A percentile compares a stretch with the other conserved stretches of the same genome.
These are phyloP conservation scores for Isabelozyma gotoi DNA, from an alignment of 805 yeast species.

Conservation along the genomic window DNA sequence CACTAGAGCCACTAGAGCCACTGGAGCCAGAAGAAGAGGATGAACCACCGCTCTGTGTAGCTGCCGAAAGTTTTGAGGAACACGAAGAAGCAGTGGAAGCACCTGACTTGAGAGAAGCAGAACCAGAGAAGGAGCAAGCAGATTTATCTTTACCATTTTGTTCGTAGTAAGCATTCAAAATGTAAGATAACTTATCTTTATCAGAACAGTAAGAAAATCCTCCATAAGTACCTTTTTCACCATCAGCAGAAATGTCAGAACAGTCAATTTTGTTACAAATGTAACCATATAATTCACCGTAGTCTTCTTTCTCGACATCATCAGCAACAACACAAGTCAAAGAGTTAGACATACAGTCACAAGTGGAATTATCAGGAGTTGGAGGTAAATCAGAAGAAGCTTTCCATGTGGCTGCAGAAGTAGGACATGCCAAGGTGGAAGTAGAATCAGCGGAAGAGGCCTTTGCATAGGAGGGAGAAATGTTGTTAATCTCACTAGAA, in stretches of 20 bases:
- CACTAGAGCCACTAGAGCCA: slow-evolving; percentile 19
- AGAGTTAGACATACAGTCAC: slow-evolving; percentile 61
- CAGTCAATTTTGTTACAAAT: slow-evolving; percentile 64
- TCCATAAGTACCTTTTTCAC: slow-evolving; percentile 68
- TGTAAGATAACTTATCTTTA: slow-evolving; percentile 64
- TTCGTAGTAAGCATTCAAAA: slow-evolving; percentile 61
- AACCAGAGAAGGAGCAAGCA: slow-evolving; percentile 72
- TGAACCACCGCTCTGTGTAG: slow-evolving; percentile 12
- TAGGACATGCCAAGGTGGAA: slow-evolving; percentile 59
- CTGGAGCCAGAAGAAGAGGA: slow-evolving; percentile 10
- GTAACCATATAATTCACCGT: slow-evolving; percentile 54
- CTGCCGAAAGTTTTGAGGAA: slow-evolving; percentile 19
- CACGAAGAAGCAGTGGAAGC: slow-evolving; percentile 33
- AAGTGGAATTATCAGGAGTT: slow-evolving; percentile 64
- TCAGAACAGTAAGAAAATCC: slow-evolving; percentile 69
- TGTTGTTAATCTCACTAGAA: slow-evolving; percentile 32
- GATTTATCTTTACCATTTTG: slow-evolving; percentile 39
- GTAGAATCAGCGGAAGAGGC: slow-evolving; percentile 37
- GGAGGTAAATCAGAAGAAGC: slow-evolving; percentile 76
- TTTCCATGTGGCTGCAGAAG: slow-evolving; percentile 68
- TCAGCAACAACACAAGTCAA: slow-evolving; percentile 60
- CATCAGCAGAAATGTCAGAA: slow-evolving; percentile 60
- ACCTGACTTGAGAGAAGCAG: slow-evolving; percentile 47
- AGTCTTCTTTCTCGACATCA: slow-evolving; percentile 54
- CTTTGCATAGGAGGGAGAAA: slow-evolving; percentile 35